Evolutionary conservation across 306 rosid genomes (phyloP), one percentile per base, ranked within the genome.

Genomic region (Trichosanthes truncata): DNA sequence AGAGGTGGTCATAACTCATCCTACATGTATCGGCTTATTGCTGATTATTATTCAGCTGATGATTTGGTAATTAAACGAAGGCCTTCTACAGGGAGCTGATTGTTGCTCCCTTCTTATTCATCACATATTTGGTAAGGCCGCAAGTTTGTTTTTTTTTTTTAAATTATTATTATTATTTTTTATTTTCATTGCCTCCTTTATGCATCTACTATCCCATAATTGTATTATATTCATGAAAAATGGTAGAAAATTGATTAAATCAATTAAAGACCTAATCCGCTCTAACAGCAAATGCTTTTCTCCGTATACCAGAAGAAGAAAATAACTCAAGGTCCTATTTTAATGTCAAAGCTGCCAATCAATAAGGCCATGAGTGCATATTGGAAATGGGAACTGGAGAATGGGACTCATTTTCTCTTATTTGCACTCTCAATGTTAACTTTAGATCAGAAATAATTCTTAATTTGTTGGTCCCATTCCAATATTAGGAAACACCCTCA

Each of bases 1-100:
- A 95, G 99, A 40, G 99, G 99, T 80, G 99, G 99, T 84, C 97
- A 95, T 81, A 95, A 91, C 82, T 89, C 99, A 36, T 93, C 99
- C 57, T 95, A 95, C 82, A 85, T 95, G 99, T 93, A 95, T 85
- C 91, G 97, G 84, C 99, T 95, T 35, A 93, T 95, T 10, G 93
- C 97, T 23, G 99, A 95, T 78, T 95, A 93, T 82, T 95, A 95
- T 87, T 89, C 98, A 60, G 96, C 99, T 74, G 94, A 90, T 87
- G 99, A 95, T 89, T 89, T 95, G 85, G 97, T 90, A 80, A 89
- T 95, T 77, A 87, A 91, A 83, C 81, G 81, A 76, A 90, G 91
- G 84, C 83, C 90, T 67, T 45, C 81, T 51, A 78, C 84, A 17
- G 91, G 92, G 62, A 85, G 77, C 82, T 91, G 89, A 92, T 77